Base-by-base conservation (phyloP, 139 green algal genomes). In the Chlamydomonas sp. region DNA sequence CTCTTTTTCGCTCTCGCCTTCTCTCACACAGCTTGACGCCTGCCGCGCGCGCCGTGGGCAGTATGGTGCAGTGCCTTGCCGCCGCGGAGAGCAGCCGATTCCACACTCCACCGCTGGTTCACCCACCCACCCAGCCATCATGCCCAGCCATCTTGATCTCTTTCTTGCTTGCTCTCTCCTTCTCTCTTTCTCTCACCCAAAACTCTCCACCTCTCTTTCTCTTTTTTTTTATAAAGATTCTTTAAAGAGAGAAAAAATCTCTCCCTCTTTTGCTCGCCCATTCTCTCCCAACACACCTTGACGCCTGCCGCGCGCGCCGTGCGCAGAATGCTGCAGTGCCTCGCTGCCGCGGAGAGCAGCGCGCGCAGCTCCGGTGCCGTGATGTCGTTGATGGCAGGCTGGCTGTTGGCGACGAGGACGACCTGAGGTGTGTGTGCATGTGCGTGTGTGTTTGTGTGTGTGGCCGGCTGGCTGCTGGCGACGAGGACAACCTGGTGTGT, bases 341-440 rank as follows among this genome's bases (percentile, higher is more conserved):
- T 57, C 0, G 76, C 73, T 29, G 80, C 84, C 5, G 72, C 71
- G 3, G 73, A 68, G 36, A 94, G 36, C 34, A 86, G 63, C 13
- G 57, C n/a, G 5, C 72, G 30, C 37, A 99, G 81, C 82, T 99
- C 95, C 0, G 75, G 5, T 0, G 76, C 85, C 2, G 95, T 99
- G 81, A 98, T 89, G 79, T 99, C 95, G 68, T 99, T 99, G 79
- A 99, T 96, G 35, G 95, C 95, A 2, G 95, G 95, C 49, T 90
- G 80, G 10, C 76, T 83, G 76, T 98, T 98, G 61, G 89, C 94
- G 6, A 90, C 88, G 69, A 98, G 63, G n/a, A 97, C 85, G 5
- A 96, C 91, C 54, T 78, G 36, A 48, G 35, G 58, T 6, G 39
- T 36, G 65, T 54, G 43, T 16, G 16, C 43, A 54, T 13, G n/a